Evolutionary conservation across 306 rosid genomes (phyloP), one percentile per base, ranked within the genome.

Genomic region (Luffa aegyptiaca): DNA sequence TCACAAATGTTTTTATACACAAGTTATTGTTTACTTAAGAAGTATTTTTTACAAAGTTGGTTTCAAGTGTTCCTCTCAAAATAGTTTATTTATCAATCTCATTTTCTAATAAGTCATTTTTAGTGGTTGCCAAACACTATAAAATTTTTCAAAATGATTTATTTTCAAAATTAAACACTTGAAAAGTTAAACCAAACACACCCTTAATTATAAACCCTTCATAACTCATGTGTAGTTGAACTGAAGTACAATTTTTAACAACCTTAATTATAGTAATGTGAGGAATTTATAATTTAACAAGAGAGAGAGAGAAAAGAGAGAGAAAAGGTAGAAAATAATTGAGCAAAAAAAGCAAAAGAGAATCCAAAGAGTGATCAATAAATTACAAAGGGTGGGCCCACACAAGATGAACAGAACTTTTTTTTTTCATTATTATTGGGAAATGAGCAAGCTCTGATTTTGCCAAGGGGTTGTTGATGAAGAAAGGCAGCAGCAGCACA

Each of bases 291-390:
- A 55, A 18, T 55, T 55, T 55, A 55, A 55, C 31, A 18, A 55
- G 41, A 0, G 62, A 18, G 26, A 53, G 58, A 53, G 58, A 12
- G 0, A 55, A 17, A 18, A n/a, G 9, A 36, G 71, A 35, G 71
- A 64, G 21, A 37, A 66, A 58, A 4, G 51, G 51, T 1, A 39
- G 77, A 26, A 72, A 45, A 72, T 72, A 72, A 72, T 72, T 45
- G 77, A 46, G 77, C 21, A 26, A 12, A 44, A 59, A 31, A 44
- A 42, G 37, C 1, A 46, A 72, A 72, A 26, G 77, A 72, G 77
- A 72, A 72, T 72, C 77, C 77, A 31, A 72, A 9, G 58, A 70
- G 76, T 17, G 68, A 35, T 36, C 71, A 59, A 59, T 36, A 44
- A 44, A 42, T 9, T 8, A 70, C 53, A 70, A 20, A 46, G 8